phyloP scores from a whole-genome alignment of 768 basidiomycete genomes.

The Cystobasidium onofrii region DNA sequence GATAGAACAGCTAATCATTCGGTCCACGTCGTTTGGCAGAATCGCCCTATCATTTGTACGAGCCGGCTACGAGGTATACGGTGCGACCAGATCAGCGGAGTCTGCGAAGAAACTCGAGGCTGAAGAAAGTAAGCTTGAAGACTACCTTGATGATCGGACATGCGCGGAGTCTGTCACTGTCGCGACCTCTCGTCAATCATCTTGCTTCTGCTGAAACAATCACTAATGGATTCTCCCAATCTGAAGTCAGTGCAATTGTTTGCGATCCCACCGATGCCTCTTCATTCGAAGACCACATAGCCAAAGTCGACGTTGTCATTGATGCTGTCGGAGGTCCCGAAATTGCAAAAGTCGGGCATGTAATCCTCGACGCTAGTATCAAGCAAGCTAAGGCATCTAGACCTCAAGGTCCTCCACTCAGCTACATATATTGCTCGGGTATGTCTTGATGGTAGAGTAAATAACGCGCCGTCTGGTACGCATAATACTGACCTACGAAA shows the following conservation, averaged over 20 bases:
- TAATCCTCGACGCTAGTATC: slow-evolving; percentile 5
- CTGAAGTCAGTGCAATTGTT: slow-evolving; percentile 4
- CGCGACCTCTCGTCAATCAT: neutral
- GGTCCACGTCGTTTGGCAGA: neutral
- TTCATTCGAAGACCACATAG: neutral
- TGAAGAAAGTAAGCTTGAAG: slow-evolving; percentile 3
- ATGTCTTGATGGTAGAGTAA: neutral
- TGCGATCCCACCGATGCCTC: slow-evolving; percentile 1
- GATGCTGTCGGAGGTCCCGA: slow-evolving; percentile 8
- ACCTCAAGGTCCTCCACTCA: slow-evolving; percentile 21
- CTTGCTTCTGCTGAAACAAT: neutral
- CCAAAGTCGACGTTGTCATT: slow-evolving; percentile 26
- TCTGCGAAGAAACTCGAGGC: slow-evolving; percentile 25
- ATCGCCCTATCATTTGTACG: slow-evolving; percentile 13
- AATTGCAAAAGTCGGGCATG: slow-evolving; percentile 10
- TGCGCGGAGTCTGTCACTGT: neutral
- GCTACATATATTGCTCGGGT: slow-evolving; percentile 29
- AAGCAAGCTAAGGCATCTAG: slow-evolving; percentile 7
- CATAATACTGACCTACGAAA: neutral
- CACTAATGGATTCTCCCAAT: neutral
- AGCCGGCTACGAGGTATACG: slow-evolving; percentile 23
- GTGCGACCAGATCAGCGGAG: slow-evolving; percentile 10
- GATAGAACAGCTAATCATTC: neutral
- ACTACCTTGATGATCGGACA: neutral
- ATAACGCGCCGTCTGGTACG: too few species aligned